Evolutionary conservation across 179 eudicot genomes (phyloP).

Genomic region (Beta lomatogona): DNA sequence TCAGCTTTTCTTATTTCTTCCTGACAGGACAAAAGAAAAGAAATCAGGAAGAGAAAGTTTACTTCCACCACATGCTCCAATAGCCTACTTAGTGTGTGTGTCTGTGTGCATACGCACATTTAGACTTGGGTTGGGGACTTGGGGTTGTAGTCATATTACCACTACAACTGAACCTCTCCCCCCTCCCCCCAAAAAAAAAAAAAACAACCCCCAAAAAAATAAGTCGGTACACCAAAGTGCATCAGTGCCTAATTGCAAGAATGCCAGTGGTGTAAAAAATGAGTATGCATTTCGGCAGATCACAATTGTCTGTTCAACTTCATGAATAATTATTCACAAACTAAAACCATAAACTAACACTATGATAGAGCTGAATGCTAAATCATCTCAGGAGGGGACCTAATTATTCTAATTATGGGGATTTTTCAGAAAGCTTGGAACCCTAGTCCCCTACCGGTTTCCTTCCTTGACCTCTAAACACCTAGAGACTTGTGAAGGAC

Average conservation of each 20-base stretch:
- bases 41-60: background rate
- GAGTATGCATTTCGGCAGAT: background rate
- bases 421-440: background rate
- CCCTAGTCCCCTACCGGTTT: background rate
- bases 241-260: background rate
- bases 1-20: constrained; percentile 87
- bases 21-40: constrained; percentile 35
- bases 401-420: too few relatives aligned
- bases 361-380: background rate
- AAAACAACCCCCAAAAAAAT: background rate
- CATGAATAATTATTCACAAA: too few relatives aligned
- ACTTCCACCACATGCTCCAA: background rate
- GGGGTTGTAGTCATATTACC: too few relatives aligned
- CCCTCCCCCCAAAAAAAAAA: too few relatives aligned
- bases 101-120: background rate
- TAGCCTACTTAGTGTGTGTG: background rate
- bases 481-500: background rate
- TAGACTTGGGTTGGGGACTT: background rate
- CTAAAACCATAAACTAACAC: background rate
- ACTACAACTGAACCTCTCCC: background rate
- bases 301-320: background rate
- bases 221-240: background rate
- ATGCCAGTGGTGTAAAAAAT: too few relatives aligned
- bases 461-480: background rate
- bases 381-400: background rate